Conservation (phyloP, 1,284 basidiomycete species). For the Salmacisia buchloeana region DNA sequence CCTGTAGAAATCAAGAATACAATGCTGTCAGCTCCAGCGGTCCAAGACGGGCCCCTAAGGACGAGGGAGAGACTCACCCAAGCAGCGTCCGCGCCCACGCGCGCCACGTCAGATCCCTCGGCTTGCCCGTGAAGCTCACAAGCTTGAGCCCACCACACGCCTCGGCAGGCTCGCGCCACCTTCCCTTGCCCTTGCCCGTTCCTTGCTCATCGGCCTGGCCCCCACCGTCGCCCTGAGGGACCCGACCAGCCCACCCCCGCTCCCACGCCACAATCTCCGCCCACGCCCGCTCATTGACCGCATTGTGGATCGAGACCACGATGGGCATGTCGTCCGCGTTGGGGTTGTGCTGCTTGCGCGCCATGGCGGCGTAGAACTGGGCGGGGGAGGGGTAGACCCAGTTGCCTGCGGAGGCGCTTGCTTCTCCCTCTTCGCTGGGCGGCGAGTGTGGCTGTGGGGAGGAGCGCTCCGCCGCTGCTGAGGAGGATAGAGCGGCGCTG, state of each 20-base stretch:
- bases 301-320: conserved; percentile 97
- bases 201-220: not conserved
- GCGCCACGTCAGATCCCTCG: conserved; percentile 61
- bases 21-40: not conserved
- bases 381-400: conserved; percentile 99
- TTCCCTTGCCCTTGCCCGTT: not conserved
- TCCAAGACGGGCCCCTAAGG: no score
- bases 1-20: conserved; percentile 45
- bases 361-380: conserved; percentile 93
- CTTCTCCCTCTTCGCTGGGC: no score
- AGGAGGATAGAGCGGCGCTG: not conserved
- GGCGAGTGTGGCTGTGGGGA: conserved; percentile 12
- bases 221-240: no score
- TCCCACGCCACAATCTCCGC: conserved; percentile 86
- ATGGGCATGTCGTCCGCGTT: conserved; percentile 81
- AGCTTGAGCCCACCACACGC: conserved; percentile 75
- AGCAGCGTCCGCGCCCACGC: conserved; percentile 75
- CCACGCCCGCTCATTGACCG: conserved; percentile 97
- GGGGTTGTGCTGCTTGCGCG: conserved; percentile 67
- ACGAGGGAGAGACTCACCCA: conserved; percentile 62
- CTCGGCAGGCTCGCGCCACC: conserved; percentile 58
- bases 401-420: conserved; percentile 54
- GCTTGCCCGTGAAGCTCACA: conserved; percentile 67
- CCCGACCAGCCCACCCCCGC: conserved; percentile 11
- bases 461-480: conserved; percentile 10